A percentile compares a stretch with the other conserved stretches of the same genome.
Evolutionary conservation across 2,329 filamentous ascomycete species (phyloP).

Genomic region (Coniochaeta sp.): DNA sequence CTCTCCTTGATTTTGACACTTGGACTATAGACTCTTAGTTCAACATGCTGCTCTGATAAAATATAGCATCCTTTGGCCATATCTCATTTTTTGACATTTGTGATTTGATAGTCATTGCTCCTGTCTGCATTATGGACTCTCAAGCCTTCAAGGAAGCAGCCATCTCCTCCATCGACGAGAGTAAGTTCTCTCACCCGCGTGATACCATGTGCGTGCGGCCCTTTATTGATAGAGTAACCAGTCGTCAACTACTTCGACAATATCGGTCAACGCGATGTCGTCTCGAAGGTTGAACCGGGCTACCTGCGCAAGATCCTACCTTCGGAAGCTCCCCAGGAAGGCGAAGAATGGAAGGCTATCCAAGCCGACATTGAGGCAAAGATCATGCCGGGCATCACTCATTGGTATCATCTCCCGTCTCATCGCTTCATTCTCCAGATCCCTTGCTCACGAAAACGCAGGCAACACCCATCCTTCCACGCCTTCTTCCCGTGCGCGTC

Average conservation of each 20-base stretch:
- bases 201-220: background rate
- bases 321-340: constrained; percentile 51
- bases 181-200: constrained; percentile 5
- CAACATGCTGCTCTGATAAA: background rate
- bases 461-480: constrained; percentile 89
- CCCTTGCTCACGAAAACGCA: constrained; percentile 11
- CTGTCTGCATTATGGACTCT: constrained; percentile 12
- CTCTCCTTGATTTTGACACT: too few species aligned
- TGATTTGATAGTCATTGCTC: background rate
- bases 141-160: constrained; percentile 14
- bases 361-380: constrained; percentile 75
- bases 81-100: background rate
- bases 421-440: background rate
- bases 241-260: constrained; percentile 80
- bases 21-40: too few species aligned
- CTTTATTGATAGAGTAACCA: constrained; percentile 24
- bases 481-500: constrained; percentile 85
- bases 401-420: constrained; percentile 48
- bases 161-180: constrained; percentile 16
- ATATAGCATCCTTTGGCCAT: background rate
- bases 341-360: constrained; percentile 70
- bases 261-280: constrained; percentile 60
- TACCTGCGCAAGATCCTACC: constrained; percentile 80
- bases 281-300: constrained; percentile 73
- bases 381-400: constrained; percentile 87